phyloP scores from a whole-genome alignment of 805 yeast species.

The Candida silvicultrix region DNA sequence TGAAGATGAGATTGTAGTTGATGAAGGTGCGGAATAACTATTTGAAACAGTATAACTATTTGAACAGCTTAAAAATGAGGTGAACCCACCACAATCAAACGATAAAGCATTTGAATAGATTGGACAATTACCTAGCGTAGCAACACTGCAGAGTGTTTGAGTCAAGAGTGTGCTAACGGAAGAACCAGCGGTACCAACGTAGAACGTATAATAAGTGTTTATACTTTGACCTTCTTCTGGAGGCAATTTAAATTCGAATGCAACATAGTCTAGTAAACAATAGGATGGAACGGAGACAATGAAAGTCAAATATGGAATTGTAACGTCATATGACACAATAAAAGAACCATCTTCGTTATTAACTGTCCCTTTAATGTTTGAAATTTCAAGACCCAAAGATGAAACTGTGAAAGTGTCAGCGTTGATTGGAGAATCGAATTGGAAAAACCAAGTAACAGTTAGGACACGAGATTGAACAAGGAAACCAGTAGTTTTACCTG shows the following conservation, averaged over 20 bases:
- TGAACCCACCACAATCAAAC: not conserved
- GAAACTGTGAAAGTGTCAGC: not conserved
- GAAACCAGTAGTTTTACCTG: not conserved
- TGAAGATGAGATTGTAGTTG: not conserved
- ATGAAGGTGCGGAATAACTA: not conserved
- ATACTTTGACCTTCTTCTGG: not conserved
- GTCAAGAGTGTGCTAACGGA: not conserved
- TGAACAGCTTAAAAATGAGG: not conserved
- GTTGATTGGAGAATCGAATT: not conserved
- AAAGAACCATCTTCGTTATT: not conserved
- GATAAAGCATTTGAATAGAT: not conserved
- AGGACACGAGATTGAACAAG: not conserved
- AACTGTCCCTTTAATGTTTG: not conserved
- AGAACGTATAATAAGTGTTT: not conserved
- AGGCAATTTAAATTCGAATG: not conserved
- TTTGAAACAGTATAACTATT: not conserved
- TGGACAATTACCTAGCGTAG: not conserved
- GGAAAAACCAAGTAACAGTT: not conserved
- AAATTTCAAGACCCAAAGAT: too few relatives aligned
- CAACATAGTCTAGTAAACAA: not conserved
- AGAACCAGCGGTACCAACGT: not conserved
- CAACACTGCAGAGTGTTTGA: not conserved
- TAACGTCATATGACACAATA: not conserved
- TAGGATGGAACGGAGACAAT: not conserved
- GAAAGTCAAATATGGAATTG: not conserved